Evolutionary conservation across 352 stramenopile genomes (phyloP).

Genomic region (Pythium phragmitis): DNA sequence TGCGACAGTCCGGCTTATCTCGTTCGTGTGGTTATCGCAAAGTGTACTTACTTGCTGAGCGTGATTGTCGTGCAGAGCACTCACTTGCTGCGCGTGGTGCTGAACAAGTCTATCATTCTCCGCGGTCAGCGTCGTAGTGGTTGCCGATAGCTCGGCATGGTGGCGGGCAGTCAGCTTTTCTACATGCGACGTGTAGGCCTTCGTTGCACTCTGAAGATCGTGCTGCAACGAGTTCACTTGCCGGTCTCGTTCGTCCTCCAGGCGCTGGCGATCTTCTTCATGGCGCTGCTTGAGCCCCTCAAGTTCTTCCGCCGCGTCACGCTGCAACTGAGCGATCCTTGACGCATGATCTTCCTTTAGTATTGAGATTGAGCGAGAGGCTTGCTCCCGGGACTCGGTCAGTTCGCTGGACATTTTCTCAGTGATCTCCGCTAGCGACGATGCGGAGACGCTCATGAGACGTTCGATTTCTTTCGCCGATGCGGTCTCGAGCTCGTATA

Average conservation of each 20-base stretch:
- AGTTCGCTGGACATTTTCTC: slow-evolving; percentile 15
- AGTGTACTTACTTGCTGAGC: neutral
- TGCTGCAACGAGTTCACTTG: slow-evolving; percentile 4
- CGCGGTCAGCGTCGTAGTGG: neutral
- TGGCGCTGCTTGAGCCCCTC: slow-evolving; percentile 26
- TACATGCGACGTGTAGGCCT: neutral
- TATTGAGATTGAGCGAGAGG: neutral
- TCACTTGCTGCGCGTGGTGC: slow-evolving; percentile 1
- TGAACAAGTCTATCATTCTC: slow-evolving; percentile 1
- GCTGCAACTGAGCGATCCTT: slow-evolving; percentile 26
- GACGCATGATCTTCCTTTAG: slow-evolving; percentile 25
- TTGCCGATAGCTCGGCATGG: slow-evolving; percentile 9
- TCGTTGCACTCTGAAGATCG: slow-evolving; percentile 1
- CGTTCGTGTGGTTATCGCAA: neutral
- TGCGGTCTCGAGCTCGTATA: slow-evolving; percentile 13
- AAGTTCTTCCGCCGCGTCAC: slow-evolving; percentile 14
- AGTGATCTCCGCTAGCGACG: slow-evolving; percentile 25
- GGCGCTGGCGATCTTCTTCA: slow-evolving; percentile 21
- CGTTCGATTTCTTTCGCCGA: slow-evolving; percentile 25
- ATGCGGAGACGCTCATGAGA: slow-evolving; percentile 13
- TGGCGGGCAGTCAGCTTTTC: slow-evolving; percentile 11
- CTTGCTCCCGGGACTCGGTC: slow-evolving; percentile 6
- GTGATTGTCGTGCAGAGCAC: neutral
- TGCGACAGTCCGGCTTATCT: neutral
- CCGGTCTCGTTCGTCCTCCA: slow-evolving; percentile 11